Base-by-base conservation (phyloP, 257 asterid genomes). In the Agastache rugosa region DNA sequence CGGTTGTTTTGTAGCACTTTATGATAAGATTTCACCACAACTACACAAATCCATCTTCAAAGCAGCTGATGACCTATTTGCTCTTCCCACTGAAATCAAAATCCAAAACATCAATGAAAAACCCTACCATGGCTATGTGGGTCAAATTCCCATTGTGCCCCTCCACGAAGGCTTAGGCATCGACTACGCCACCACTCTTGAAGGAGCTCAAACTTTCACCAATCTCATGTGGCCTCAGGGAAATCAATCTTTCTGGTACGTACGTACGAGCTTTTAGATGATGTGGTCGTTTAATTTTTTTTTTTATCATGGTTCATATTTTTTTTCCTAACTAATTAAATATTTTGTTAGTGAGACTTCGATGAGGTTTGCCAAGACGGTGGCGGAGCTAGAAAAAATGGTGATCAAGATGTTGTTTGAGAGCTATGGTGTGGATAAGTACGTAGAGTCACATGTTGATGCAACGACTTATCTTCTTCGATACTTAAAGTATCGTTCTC, bases 41-140 rank as follows among this genome's bases (percentile, higher is more conserved):
- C 90, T 91, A 56, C 85, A 82, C 67, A 55, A 74, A 50, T 80
- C 92, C 78, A 83, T 87, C 60, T 91, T 89, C 74, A 71, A 79
- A 50, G 86, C 85, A 0, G 87, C 89, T 1, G 80, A 77, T 17
- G 87, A 91, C 2, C 69, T 91, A 11, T 87, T 91, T 56, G 90
- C 75, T 23, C 87, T 86, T 19, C 89, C 96, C 29, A 59, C 81
- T 2, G 81, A 91, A 3, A 48, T 50, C 44, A 91, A 91, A 78
- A 15, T 86, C 4, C 73, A 81, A 20, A 91, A 91, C 77, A 77
- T 27, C 1, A 84, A 79, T 11, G 96, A 80, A 37, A 91, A 87
- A 35, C 96, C 97, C 47, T 91, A 87, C 80, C 97, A 91, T 78
- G 96, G 97, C 39, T 91, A 91, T 53, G 88, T 91, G 45, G 97